Evolutionary conservation across 169 alveolate species (phyloP).

Genomic region (Perkinsus marinus): DNA sequence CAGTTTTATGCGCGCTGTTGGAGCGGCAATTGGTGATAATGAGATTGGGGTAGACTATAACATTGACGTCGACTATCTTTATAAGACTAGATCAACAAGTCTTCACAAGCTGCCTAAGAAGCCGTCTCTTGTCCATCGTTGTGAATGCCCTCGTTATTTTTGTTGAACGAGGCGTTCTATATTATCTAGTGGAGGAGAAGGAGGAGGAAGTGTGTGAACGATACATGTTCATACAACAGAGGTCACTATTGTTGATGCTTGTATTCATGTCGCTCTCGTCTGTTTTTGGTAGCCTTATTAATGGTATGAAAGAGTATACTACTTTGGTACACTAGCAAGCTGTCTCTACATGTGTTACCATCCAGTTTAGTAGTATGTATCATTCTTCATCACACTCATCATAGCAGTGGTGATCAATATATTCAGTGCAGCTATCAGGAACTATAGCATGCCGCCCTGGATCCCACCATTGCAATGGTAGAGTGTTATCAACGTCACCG

Average conservation of each 20-base stretch:
- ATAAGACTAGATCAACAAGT: neutral
- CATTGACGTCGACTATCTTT: neutral
- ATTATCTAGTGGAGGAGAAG: no score
- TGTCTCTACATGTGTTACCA: neutral
- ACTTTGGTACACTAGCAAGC: neutral
- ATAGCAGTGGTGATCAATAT: neutral
- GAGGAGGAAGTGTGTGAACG: no score
- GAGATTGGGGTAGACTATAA: neutral
- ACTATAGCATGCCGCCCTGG: no score
- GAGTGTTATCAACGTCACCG: neutral
- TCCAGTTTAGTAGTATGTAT: neutral
- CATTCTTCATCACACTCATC: neutral
- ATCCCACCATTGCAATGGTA: neutral
- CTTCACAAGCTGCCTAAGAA: neutral
- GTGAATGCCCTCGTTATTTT: neutral
- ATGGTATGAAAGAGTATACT: neutral
- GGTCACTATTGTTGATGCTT: neutral
- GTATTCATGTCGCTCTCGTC: neutral
- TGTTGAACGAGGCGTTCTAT: neutral
- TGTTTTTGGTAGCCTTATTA: neutral
- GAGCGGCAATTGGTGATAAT: neutral
- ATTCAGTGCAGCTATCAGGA: no score
- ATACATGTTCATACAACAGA: no score
- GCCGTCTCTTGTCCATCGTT: neutral
- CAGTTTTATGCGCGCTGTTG: neutral